Base-by-base conservation (phyloP, 345 rosid species). In the Capsella bursapastoris region DNA sequence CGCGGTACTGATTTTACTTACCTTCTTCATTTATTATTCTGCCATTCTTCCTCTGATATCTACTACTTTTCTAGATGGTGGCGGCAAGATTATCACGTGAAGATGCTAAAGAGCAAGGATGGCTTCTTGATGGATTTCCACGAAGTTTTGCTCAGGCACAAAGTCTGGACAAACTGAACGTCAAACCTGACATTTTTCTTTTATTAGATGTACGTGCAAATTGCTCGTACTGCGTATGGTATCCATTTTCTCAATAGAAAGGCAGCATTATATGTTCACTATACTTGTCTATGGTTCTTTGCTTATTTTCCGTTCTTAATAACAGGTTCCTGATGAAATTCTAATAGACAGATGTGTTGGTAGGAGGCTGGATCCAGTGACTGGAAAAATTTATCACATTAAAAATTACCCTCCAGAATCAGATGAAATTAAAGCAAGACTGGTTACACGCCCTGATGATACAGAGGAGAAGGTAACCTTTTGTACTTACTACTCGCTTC, bases 101-200 rank as follows among this genome's bases (percentile, higher is more conserved):
- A 78, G 98, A 93, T 81, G 91, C 84, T 64, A 87, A 83, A 83
- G 81, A 82, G 69, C 83, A 74, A 14, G 97, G 97, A 49, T 94
- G 98, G 98, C 97, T 91, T 82, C 89, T 91, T 13, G 97, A 94
- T 84, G 98, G 98, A 34, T 91, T 84, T 75, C 98, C 97, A 35
- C 71, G 95, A 74, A 89, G 83, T 81, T 81, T 68, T 70, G 70
- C 93, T 27, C 97, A 94, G 82, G 91, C 95, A 35, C 86, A 89
- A 57, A 87, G 89, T 83, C 83, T 94, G 22, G 91, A 89, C 61
- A 84, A 85, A 74, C 61, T 81, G 58, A 91, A 91, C 40, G 76
- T 94, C 61, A 81, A 84, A 76, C 97, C 98, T 12, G 97, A 89
- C 82, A 66, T 87, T 57, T 88, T 85, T 74, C 64, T 89, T 41